phyloP scores from a whole-genome alignment of 768 basidiomycete genomes.

The Clavaria fumosa region DNA sequence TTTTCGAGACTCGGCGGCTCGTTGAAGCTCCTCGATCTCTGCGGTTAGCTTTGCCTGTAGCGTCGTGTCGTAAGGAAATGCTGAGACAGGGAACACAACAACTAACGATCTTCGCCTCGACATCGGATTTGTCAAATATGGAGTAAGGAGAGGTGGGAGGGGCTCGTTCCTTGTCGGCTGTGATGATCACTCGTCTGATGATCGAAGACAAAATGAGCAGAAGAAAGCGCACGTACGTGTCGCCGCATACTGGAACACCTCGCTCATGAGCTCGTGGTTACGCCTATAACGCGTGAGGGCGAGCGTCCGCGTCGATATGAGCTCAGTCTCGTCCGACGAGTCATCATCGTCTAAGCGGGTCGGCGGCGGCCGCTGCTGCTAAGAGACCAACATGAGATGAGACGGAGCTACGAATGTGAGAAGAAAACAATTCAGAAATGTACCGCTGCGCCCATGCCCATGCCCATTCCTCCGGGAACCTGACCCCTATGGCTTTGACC shows the following conservation, averaged over 20 bases:
- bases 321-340: constrained; percentile 58
- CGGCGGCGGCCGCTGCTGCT: constrained; percentile 17
- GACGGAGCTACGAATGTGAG: constrained; percentile 1
- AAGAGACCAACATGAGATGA: constrained; percentile 7
- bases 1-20: constrained; percentile 23
- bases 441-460: constrained; percentile 24
- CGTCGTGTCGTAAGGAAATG: background rate
- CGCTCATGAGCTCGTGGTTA: constrained; percentile 77
- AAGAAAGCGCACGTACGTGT: constrained; percentile 28
- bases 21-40: constrained; percentile 42
- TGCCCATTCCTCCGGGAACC: constrained; percentile 31
- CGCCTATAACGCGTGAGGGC: constrained; percentile 59
- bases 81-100: background rate
- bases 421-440: constrained; percentile 5
- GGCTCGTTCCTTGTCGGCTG: constrained; percentile 31
- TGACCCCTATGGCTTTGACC: constrained; percentile 48
- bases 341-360: constrained; percentile 40
- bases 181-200: background rate
- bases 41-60: constrained; percentile 37
- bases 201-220: background rate
- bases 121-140: constrained; percentile 40
- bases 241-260: constrained; percentile 61
- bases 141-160: constrained; percentile 34
- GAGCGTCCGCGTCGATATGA: constrained; percentile 56
- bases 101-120: constrained; percentile 43